Evolutionary conservation across 495 filamentous ascomycete genomes (phyloP), one percentile per base, ranked within the genome.

Genomic region (Penicillium cosmopolitanum): DNA sequence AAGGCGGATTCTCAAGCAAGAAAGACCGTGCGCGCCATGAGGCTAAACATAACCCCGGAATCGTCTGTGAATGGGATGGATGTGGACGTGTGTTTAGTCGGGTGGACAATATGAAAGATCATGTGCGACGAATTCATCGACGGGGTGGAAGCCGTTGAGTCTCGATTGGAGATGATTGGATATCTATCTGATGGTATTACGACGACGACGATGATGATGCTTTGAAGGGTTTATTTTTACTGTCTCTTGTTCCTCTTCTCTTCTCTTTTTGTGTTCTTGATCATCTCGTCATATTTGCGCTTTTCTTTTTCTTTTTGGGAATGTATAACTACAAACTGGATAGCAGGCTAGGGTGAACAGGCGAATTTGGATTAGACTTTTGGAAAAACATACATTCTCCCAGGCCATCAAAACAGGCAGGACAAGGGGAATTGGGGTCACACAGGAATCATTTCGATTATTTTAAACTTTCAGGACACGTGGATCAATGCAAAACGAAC

Each of bases 41-140:
- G 63, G 85, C 85, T 18, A 85, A 83, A 58, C 85, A 88, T 66
- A 85, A 86, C 46, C 85, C 85, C 1, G 78, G 74, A 11, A 76
- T 88, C 28, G 54, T 73, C 2, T 88, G 85, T 62, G 79, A 86
- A 54, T 86, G 80, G 79, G 73, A 77, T 21, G 82, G 77, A 3
- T 88, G 85, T 63, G 79, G 77, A 13, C 68, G 84, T 51, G 74
- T 87, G 9, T 88, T 88, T 60, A 86, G 84, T 68, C 73, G 85
- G 23, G 79, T 85, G 11, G 85, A 88, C 57, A 88, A 88, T 63
- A 88, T 88, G 85, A 82, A 80, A 50, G 79, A 84, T 65, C 81
- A 84, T 72, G 78, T 84, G 15, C 67, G 77, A 43, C 59, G 80
- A 44, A 82, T 83, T 55, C 81, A 84, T 62, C 59, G 52, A 38